Conservation (phyloP, 768 basidiomycete genomes). For the Mycena vitilis region DNA sequence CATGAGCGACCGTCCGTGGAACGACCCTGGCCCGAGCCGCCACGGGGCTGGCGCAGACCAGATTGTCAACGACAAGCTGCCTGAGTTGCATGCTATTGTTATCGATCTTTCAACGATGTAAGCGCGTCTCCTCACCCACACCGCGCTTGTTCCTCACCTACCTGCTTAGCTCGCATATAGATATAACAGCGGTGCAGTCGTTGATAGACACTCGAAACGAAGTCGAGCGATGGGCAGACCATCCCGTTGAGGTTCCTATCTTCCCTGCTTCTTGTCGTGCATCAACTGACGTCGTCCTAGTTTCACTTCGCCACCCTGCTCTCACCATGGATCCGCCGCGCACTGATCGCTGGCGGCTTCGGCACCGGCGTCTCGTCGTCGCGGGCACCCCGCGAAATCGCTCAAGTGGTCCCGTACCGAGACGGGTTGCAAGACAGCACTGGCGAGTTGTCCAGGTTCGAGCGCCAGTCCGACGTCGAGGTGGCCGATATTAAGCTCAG, state of each 20-base stretch:
- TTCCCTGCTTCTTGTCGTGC: background rate
- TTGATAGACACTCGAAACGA: conserved; percentile 89
- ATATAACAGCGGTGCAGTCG: conserved; percentile 92
- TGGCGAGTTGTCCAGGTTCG: conserved; percentile 41
- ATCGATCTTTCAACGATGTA: conserved; percentile 90
- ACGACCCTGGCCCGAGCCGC: conserved; percentile 83
- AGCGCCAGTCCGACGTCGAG: conserved; percentile 47
- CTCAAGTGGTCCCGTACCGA: conserved; percentile 78
- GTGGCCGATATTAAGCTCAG: conserved; percentile 48
- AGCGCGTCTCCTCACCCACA: conserved; percentile 40
- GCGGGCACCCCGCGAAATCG: conserved; percentile 69
- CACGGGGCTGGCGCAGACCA: conserved; percentile 60
- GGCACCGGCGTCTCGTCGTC: conserved; percentile 70
- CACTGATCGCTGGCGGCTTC: conserved; percentile 90
- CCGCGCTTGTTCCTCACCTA: background rate
- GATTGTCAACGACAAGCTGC: conserved; percentile 63
- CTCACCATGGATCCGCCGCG: conserved; percentile 94
- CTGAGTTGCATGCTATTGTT: conserved; percentile 85
- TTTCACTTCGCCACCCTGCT: conserved; percentile 96
- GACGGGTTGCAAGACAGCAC: conserved; percentile 48
- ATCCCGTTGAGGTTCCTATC: conserved; percentile 69
- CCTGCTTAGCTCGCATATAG: conserved; percentile 79
- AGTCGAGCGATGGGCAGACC: conserved; percentile 89
- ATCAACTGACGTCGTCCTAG: conserved; percentile 46
- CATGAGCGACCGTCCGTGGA: conserved; percentile 89